Evolutionary conservation across 805 yeast genomes (phyloP).

Genomic region (Kazachstania bromeliacearum): DNA sequence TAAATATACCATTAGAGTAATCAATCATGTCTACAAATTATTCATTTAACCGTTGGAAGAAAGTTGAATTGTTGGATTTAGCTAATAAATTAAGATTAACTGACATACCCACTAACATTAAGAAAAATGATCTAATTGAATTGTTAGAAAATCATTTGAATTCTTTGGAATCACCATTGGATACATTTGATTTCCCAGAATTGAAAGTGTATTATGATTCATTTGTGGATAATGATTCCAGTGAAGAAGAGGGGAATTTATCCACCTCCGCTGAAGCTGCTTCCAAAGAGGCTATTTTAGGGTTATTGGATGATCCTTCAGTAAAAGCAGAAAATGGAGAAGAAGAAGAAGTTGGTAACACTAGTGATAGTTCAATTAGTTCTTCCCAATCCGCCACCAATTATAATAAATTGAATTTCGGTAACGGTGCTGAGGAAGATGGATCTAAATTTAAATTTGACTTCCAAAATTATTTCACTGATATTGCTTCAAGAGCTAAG

Average conservation of each 20-base stretch:
- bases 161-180: conserved; percentile 14
- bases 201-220: conserved; percentile 18
- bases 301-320: neutral
- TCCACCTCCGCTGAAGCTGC: neutral
- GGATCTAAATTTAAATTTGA: conserved; percentile 12
- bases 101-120: conserved; percentile 11
- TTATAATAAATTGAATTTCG: conserved; percentile 6
- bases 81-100: conserved; percentile 17
- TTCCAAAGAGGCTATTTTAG: neutral
- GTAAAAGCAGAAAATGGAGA: conserved; percentile 4
- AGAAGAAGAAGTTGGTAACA: conserved; percentile 1
- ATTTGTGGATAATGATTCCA: conserved; percentile 1
- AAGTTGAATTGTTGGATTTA: conserved; percentile 21
- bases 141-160: conserved; percentile 14
- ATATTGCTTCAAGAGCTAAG: conserved; percentile 12
- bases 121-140: conserved; percentile 14
- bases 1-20: neutral
- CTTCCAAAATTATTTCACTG: conserved; percentile 17
- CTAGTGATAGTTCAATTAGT: neutral
- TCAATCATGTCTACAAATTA: conserved; percentile 2
- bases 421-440: conserved; percentile 6
- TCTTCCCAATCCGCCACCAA: neutral
- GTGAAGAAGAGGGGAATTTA: neutral
- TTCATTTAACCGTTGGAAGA: conserved; percentile 21
- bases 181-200: conserved; percentile 22